These are phyloP conservation scores for Alisma plantagoaquatica DNA, from an alignment of 106 monocot species.

Conservation along the genomic window DNA sequence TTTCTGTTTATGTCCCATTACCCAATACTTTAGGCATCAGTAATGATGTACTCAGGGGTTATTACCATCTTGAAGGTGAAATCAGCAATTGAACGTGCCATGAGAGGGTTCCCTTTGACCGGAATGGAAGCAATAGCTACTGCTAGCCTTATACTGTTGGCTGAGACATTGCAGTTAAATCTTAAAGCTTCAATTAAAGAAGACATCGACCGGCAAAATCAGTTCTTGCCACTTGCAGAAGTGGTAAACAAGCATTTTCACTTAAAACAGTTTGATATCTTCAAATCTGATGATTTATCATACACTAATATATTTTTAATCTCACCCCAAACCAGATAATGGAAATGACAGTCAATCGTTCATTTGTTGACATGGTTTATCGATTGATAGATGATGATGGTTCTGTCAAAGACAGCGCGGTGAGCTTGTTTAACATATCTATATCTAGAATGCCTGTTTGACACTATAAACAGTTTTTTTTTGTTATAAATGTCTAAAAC, in stretches of 20 bases:
- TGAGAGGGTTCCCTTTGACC: constrained; percentile 38
- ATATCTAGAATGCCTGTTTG: too few species aligned
- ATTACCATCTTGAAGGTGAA: constrained; percentile 77
- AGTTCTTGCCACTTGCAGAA: constrained; percentile 49
- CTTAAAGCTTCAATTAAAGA: constrained; percentile 55
- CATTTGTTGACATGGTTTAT: constrained; percentile 43
- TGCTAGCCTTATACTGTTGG: constrained; percentile 43
- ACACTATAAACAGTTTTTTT: too few species aligned
- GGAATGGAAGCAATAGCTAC: constrained; percentile 63
- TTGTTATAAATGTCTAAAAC: too few species aligned
- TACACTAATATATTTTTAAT: too few species aligned
- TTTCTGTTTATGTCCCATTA: too few species aligned
- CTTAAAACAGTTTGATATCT: not conserved
- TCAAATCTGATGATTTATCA: not conserved
- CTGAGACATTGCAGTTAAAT: constrained; percentile 51
- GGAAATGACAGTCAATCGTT: constrained; percentile 30
- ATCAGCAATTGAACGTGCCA: constrained; percentile 51
- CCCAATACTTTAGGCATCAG: too few species aligned
- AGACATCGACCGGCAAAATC: constrained; percentile 37
- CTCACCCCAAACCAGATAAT: constrained; percentile 62
- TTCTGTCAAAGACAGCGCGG: constrained; percentile 70
- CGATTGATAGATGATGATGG: constrained; percentile 79
- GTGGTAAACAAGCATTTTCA: constrained; percentile 23
- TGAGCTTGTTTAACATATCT: too few species aligned
- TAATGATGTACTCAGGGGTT: too few species aligned